These are phyloP conservation scores for Hexamita inflata DNA, from an alignment of 208 protist species.

Conservation along the genomic window DNA sequence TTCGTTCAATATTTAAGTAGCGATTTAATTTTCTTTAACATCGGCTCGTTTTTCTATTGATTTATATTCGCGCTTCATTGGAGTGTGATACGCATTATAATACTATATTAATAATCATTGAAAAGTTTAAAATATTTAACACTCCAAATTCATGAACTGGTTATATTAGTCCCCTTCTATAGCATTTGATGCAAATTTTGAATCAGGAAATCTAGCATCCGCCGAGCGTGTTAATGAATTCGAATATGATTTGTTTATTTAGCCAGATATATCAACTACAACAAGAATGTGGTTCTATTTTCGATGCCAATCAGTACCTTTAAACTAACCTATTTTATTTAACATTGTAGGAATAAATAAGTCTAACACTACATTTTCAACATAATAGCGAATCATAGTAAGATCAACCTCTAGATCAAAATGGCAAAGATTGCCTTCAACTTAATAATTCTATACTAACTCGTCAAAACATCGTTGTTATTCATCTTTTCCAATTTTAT, in stretches of 20 bases:
- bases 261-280: not conserved
- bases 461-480: constrained; percentile 15
- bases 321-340: constrained; percentile 2
- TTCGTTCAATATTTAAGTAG: too few relatives aligned
- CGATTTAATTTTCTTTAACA: too few relatives aligned
- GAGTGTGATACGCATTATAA: too few relatives aligned
- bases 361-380: not conserved
- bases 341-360: constrained; percentile 11
- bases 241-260: constrained; percentile 20
- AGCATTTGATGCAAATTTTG: constrained; percentile 20
- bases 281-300: constrained; percentile 24
- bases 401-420: constrained; percentile 8
- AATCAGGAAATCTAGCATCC: constrained; percentile 21
- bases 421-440: constrained; percentile 1
- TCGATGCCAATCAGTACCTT: not conserved
- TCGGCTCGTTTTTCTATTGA: too few relatives aligned
- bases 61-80: too few relatives aligned
- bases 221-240: not conserved
- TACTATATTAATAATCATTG: too few relatives aligned
- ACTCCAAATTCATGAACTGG: too few relatives aligned
- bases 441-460: not conserved
- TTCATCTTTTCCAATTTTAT: not conserved
- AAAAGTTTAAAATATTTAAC: too few relatives aligned
- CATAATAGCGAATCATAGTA: not conserved
- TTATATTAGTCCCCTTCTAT: too few relatives aligned